phyloP scores from a whole-genome alignment of 139 green algal species.

The Tetratostichococcus sp. region DNA sequence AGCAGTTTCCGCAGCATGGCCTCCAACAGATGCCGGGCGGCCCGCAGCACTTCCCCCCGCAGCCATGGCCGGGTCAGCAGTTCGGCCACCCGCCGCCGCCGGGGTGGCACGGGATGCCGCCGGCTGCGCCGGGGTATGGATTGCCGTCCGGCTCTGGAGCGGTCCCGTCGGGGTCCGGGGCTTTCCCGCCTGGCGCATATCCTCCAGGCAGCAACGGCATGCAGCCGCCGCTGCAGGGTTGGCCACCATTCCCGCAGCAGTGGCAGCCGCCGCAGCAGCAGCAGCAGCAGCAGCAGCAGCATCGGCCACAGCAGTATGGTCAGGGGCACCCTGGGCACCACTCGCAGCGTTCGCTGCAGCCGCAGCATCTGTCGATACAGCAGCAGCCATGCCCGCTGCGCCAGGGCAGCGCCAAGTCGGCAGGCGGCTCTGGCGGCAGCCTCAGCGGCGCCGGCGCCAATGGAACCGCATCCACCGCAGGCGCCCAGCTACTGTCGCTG shows the following conservation, averaged over 20 bases:
- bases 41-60: too few species aligned
- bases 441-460: too few species aligned
- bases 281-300: not conserved
- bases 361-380: not conserved
- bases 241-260: not conserved
- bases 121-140: too few species aligned
- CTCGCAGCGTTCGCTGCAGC: not conserved
- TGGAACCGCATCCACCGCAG: too few species aligned
- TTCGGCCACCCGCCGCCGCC: not conserved
- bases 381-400: too few species aligned
- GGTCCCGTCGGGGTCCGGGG: too few species aligned
- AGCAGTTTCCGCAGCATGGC: not conserved
- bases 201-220: conserved; percentile 15
- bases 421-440: too few species aligned
- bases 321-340: not conserved
- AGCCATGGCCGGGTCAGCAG: not conserved
- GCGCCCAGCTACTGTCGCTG: conserved; percentile 11
- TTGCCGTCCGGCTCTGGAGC: not conserved
- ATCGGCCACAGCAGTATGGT: not conserved
- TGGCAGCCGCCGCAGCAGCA: not conserved
- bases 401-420: too few species aligned
- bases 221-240: conserved; percentile 17
- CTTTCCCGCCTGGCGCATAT: too few species aligned
- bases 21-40: too few species aligned
- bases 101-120: not conserved